A percentile compares a stretch with the other conserved stretches of the same genome.
Conservation (phyloP, 2,329 filamentous ascomycete genomes). For the Cladophialophora immunda region DNA sequence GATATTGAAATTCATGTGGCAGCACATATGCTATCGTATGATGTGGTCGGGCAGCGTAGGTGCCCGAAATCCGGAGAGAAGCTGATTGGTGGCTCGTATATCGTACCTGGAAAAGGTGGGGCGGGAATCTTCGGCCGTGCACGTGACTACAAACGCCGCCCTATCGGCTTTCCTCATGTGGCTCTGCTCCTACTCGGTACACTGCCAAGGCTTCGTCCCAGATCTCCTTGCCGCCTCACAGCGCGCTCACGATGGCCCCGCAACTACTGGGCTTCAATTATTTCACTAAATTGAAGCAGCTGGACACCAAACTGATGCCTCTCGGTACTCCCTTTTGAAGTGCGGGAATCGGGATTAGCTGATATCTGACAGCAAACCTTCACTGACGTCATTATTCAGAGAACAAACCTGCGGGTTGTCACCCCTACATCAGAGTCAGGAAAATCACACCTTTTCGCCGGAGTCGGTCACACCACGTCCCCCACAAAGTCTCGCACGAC, state of each 20-base stretch:
- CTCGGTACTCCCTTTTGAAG: background rate
- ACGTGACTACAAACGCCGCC: background rate
- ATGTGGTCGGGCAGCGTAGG: background rate
- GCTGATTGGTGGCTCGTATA: background rate
- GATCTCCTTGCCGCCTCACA: background rate
- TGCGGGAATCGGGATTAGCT: background rate
- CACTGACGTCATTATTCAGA: too few relatives aligned
- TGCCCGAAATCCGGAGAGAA: background rate
- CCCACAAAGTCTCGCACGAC: background rate
- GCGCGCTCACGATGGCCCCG: background rate
- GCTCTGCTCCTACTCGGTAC: background rate
- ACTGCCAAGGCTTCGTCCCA: background rate
- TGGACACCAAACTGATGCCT: background rate
- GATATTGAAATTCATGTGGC: background rate
- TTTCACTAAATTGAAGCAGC: background rate
- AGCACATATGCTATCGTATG: constrained; percentile 2
- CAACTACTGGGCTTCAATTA: background rate
- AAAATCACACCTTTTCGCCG: background rate
- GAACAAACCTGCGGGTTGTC: background rate
- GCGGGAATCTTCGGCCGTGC: background rate
- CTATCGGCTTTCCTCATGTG: background rate
- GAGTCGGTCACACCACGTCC: background rate
- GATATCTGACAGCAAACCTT: background rate
- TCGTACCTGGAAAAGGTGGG: background rate
- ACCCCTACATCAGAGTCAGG: background rate